Evolutionary conservation across 192 early-diverging fungal genomes (phyloP), one percentile per base, ranked within the genome.

Genomic region (Thamnidium elegans): DNA sequence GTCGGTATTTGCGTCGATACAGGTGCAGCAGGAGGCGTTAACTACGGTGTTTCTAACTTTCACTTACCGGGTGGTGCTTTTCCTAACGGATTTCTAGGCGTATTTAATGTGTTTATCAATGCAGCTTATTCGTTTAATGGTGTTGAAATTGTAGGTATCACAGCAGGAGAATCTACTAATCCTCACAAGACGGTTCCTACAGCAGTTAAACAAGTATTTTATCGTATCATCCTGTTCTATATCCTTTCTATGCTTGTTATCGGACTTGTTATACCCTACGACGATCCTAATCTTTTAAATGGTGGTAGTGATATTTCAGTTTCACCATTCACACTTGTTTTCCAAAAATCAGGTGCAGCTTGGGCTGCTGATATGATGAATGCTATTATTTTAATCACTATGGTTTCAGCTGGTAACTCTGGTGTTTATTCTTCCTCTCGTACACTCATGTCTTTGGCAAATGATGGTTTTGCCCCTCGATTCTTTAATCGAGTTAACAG

Each of bases 151-250:
- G 89, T 96, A 11, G 94, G 92, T 50, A 86, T 96, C 50, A 89
- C 93, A 20, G 92, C 92, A 10, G 94, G 92, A 69, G 94, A 96
- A 77, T 85, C 89, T 52, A 86, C 80, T 42, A 94, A 96, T 76
- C 94, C 94, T 30, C 81, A 83, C 39, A 87, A 87, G 65, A 86
- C 86, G 17, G 86, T 91, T 4, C 89, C 88, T 23, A 73, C 82
- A 4, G 89, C 87, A 14, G 88, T 91, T 39, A 78, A 83, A 42
- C 83, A 85, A 31, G 89, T 90, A 58, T 96, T 96, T 63, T 90
- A 84, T 82, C 84, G 94, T 47, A 94, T 96, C 62, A 67, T 69
- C 19, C 26, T 92, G 34, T 94, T 96, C 82, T 96, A 93, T 69
- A 70, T 96, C 62, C 73, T 84, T 23, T 88, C 92, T 7, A 90